phyloP scores from a whole-genome alignment of 2,329 filamentous ascomycete genomes.

The Paraconiothyrium sp. region DNA sequence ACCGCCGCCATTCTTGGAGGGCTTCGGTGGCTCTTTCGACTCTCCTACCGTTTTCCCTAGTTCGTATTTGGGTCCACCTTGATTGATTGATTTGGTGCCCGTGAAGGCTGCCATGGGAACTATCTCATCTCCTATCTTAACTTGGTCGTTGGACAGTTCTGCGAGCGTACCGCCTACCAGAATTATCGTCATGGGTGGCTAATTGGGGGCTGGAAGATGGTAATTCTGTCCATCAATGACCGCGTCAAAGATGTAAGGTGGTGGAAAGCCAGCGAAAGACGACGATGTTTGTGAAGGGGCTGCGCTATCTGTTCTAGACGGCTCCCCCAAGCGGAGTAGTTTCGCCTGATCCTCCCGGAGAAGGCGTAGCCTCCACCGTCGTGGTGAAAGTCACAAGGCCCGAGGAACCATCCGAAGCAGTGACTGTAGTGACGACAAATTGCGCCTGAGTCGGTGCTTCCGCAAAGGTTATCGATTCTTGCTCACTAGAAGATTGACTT shows the following conservation, averaged over 20 bases:
- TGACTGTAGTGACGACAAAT: constrained; percentile 11
- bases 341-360: background rate
- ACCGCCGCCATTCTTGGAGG: too few species aligned
- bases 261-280: constrained; percentile 4
- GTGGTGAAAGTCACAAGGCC: constrained; percentile 8
- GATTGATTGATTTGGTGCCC: too few species aligned
- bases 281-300: background rate
- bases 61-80: too few species aligned
- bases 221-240: constrained; percentile 24
- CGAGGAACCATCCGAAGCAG: constrained; percentile 7
- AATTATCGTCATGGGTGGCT: constrained; percentile 23
- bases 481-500: background rate
- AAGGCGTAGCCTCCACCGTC: background rate
- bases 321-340: background rate
- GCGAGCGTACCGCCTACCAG: constrained; percentile 20
- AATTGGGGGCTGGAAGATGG: constrained; percentile 22
- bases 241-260: constrained; percentile 18
- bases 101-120: constrained; percentile 6
- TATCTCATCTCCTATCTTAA: constrained; percentile 21
- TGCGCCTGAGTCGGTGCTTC: background rate
- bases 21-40: too few species aligned
- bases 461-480: background rate
- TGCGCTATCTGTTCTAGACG: background rate
- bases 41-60: too few species aligned
- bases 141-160: constrained; percentile 18